Percentiles rank a stretch among this genome's conserved stretches.
Evolutionary conservation across 1,139 yeast species (phyloP).

Genomic region (Blastobotrys buckinghamii): DNA sequence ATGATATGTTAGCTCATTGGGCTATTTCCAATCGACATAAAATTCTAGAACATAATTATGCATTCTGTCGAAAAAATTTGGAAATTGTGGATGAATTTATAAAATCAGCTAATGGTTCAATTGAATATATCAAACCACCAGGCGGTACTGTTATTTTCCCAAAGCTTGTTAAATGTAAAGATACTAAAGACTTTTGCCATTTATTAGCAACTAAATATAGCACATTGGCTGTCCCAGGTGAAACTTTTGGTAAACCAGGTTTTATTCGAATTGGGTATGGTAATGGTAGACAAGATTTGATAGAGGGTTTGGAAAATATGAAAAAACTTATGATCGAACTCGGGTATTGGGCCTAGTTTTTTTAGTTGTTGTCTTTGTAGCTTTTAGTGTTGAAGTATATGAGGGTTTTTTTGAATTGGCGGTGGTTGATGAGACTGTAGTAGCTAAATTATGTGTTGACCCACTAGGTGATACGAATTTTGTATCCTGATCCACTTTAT

Average conservation of each 20-base stretch:
- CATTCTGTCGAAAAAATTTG: conserved; percentile 38
- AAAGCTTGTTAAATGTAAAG: conserved; percentile 29
- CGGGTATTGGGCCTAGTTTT: conserved; percentile 3
- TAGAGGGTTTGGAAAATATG: conserved; percentile 28
- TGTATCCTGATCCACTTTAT: neutral
- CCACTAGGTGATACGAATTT: conserved; percentile 3
- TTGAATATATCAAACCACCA: conserved; percentile 41
- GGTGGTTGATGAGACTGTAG: neutral
- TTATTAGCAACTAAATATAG: conserved; percentile 36
- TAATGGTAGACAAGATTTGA: conserved; percentile 38
- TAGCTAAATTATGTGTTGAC: neutral
- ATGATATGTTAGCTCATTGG: conserved; percentile 44
- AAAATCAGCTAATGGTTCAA: conserved; percentile 30
- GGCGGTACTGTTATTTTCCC: conserved; percentile 50
- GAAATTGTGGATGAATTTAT: conserved; percentile 36
- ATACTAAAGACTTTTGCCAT: conserved; percentile 37
- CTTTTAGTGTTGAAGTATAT: too few species aligned
- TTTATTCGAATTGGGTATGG: conserved; percentile 48
- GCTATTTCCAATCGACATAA: conserved; percentile 36
- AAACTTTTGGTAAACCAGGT: conserved; percentile 41
- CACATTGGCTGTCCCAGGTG: conserved; percentile 48
- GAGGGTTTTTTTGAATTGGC: neutral
- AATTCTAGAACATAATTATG: conserved; percentile 39
- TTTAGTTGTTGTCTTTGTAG: neutral
- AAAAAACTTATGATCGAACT: conserved; percentile 12